Percentiles rank a stretch among this genome's conserved stretches.
phyloP scores from a whole-genome alignment of 441 rosid species.

The Croton setiger region DNA sequence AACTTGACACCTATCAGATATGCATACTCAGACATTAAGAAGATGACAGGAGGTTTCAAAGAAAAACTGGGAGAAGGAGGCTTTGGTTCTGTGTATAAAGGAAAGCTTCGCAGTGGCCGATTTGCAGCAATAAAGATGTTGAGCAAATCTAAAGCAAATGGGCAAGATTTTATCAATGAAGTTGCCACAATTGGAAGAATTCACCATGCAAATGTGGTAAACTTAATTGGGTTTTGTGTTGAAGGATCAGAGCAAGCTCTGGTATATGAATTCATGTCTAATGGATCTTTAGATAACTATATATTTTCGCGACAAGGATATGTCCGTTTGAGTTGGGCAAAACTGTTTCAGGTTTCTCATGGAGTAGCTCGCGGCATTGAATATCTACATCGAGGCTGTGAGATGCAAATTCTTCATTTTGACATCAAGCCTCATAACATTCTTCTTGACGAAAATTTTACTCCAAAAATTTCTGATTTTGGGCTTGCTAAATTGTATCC shows the following conservation, averaged over 20 bases:
- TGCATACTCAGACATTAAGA: not conserved
- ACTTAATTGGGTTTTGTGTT: constrained; percentile 6
- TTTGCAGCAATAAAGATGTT: no score
- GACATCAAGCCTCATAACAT: not conserved
- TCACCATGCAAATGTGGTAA: constrained; percentile 3
- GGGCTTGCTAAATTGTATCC: constrained; percentile 9
- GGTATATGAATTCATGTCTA: constrained; percentile 1
- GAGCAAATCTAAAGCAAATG: no score
- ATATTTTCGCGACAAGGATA: not conserved
- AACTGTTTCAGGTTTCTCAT: not conserved
- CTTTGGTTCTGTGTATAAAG: not conserved
- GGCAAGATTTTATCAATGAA: constrained; percentile 5
- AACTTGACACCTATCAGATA: constrained; percentile 2
- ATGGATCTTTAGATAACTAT: constrained; percentile 7
- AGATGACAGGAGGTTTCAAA: constrained; percentile 3
- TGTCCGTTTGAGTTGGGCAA: not conserved
- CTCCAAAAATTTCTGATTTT: constrained; percentile 9
- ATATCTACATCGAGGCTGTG: not conserved
- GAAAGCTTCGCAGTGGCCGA: no score
- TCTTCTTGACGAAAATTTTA: constrained; percentile 2
- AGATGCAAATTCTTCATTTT: constrained; percentile 4
- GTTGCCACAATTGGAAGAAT: constrained; percentile 12
- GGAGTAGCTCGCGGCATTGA: constrained; percentile 6
- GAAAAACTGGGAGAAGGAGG: not conserved
- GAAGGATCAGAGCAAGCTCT: constrained; percentile 3